phyloP scores from a whole-genome alignment of 2,329 filamentous ascomycete species.

The Purpureocillium takamizusanense region DNA sequence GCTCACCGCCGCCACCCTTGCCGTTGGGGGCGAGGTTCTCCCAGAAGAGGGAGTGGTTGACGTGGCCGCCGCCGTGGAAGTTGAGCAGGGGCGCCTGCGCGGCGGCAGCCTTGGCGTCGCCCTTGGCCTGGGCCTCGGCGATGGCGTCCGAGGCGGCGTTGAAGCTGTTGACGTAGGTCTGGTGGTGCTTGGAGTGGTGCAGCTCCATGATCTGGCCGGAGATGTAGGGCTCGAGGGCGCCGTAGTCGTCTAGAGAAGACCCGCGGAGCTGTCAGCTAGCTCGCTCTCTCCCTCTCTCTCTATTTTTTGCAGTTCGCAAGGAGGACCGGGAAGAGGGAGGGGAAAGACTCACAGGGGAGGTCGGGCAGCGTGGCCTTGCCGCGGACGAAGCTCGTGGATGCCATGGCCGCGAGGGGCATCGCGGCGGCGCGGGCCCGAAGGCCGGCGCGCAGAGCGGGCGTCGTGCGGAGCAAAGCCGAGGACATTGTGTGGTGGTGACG shows the following conservation, averaged over 20 bases:
- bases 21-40: slow-evolving; percentile 64
- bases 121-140: slow-evolving; percentile 53
- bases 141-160: slow-evolving; percentile 72
- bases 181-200: slow-evolving; percentile 90
- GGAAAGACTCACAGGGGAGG: slow-evolving; percentile 44
- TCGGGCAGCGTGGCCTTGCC: slow-evolving; percentile 92
- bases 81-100: slow-evolving; percentile 50
- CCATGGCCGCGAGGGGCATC: slow-evolving; percentile 54
- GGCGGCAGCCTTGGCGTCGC: slow-evolving; percentile 44
- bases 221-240: slow-evolving; percentile 77
- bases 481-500: slow-evolving; percentile 40
- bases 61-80: slow-evolving; percentile 78
- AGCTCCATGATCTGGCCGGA: slow-evolving; percentile 93
- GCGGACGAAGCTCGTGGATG: slow-evolving; percentile 68
- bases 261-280: too few species aligned
- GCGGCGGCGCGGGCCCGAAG: slow-evolving; percentile 55
- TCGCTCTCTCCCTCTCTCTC: too few species aligned
- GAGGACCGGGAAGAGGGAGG: not conserved
- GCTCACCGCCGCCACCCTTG: slow-evolving; percentile 52
- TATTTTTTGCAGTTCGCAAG: not conserved
- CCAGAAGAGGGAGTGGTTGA: slow-evolving; percentile 86
- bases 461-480: slow-evolving; percentile 63
- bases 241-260: slow-evolving; percentile 70
- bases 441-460: slow-evolving; percentile 58
- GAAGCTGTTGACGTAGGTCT: slow-evolving; percentile 85